Percentiles rank a stretch among this genome's conserved stretches.
These are phyloP conservation scores for Clarireedia hainanense DNA, from an alignment of 2,329 filamentous ascomycete genomes.

Conservation along the genomic window DNA sequence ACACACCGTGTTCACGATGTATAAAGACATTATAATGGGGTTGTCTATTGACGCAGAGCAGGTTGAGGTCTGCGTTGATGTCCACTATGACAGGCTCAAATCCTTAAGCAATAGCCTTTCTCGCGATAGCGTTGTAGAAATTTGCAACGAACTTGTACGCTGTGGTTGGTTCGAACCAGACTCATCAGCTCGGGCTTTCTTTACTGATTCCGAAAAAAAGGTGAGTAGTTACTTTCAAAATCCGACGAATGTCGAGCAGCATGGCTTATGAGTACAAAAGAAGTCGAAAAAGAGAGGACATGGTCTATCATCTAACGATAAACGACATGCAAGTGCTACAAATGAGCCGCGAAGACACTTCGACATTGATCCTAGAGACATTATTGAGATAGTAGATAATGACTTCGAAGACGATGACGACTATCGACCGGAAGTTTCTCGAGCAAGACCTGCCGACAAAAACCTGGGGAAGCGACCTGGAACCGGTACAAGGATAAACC, in stretches of 20 bases:
- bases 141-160: not conserved
- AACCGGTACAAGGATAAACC: not conserved
- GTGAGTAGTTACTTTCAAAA: not conserved
- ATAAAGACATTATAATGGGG: not conserved
- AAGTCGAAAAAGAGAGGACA: not conserved
- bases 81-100: not conserved
- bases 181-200: not conserved
- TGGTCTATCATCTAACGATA: no score
- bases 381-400: not conserved
- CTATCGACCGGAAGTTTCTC: not conserved
- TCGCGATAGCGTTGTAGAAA: not conserved
- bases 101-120: not conserved
- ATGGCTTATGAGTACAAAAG: not conserved
- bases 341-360: no score
- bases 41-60: not conserved
- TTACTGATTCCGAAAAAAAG: not conserved
- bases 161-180: not conserved
- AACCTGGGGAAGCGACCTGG: not conserved
- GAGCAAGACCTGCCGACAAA: not conserved
- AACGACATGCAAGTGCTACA: no score
- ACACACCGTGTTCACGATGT: not conserved
- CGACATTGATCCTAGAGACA: not conserved
- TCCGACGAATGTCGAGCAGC: not conserved
- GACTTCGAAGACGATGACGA: not conserved
- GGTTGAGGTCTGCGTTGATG: not conserved